Base-by-base conservation (phyloP, 345 rosid genomes). In the Euclidium syriacum region DNA sequence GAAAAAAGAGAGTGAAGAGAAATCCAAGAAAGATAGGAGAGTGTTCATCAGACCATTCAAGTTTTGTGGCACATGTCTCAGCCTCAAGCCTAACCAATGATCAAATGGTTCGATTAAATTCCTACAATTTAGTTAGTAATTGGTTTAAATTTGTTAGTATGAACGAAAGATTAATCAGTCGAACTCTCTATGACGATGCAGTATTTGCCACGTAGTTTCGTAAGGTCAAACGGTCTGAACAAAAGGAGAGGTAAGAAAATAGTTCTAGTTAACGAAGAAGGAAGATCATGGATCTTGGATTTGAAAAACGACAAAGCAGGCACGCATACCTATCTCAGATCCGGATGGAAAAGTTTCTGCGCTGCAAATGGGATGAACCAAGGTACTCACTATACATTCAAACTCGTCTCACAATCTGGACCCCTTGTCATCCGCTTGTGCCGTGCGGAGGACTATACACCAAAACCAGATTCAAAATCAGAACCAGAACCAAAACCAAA, bases 311-410 rank as follows among this genome's bases (percentile, higher is more conserved):
- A 8, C 40, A 7, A 46, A 16, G 1, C 5, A 23, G 14, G 33
- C 52, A 15, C 1, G 53, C 33, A 71, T 0, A 57, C 59, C 32
- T 25, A 5, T 18, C 30, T 12, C 58, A 19, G 24, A 56, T 33
- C 46, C 1, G 75, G 75, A 11, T 63, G 70, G 75, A 40, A 0
- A 38, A 63, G 39, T 2, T 63, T 71, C 53, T 71, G 75, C 26
- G 19, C 2, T 55, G 65, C 3, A 2, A 71, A 71, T 49, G 46
- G 33, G 30, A 38, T 64, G 53, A 24, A 4, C 0, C 18, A 7
- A 29, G 64, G 65, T n/a, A n/a, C n/a, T 63, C 38, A 9, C 7
- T 64, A 2, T 17, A 47, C 32, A 14, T 40, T 56, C 39, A 40
- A 63, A 63, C 58, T 71, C 10, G 65, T 71, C 44, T 1, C 0